Percentiles rank a stretch among this genome's conserved stretches.
Conservation (phyloP, 164 flowering plant species). For the Echeveria elegans region DNA sequence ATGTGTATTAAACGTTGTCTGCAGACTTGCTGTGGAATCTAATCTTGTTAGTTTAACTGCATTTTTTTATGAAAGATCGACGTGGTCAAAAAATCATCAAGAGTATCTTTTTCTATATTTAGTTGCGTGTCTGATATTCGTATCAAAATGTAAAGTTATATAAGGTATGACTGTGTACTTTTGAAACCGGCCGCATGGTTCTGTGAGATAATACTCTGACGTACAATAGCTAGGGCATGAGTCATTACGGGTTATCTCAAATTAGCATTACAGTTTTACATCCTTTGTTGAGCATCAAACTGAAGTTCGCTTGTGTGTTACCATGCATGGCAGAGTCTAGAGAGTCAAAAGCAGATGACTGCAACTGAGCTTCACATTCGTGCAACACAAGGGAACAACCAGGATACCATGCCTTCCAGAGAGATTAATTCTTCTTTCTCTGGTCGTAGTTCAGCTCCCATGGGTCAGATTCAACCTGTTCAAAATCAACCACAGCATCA, state of each 20-base stretch:
- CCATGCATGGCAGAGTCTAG: not conserved
- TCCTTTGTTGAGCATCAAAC: not conserved
- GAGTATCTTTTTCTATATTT: not conserved
- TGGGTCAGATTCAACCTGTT: not conserved
- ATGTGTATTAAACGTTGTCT: not conserved
- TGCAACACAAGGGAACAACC: not conserved
- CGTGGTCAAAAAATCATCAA: not conserved
- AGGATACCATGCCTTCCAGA: not conserved
- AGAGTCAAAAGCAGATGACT: conserved; percentile 2
- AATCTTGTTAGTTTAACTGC: not conserved
- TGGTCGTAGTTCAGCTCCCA: not conserved
- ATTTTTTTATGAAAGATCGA: not conserved
- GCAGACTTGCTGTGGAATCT: not conserved
- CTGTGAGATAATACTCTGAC: not conserved
- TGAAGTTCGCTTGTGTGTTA: not conserved
- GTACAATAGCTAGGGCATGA: not conserved
- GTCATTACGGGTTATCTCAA: not conserved
- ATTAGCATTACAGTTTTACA: not conserved
- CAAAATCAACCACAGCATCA: not conserved
- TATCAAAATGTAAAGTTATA: no score
- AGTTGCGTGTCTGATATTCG: not conserved
- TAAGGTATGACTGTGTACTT: no score
- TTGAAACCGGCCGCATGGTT: not conserved
- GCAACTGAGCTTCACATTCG: not conserved
- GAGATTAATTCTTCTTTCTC: not conserved